Conservation (phyloP, 225 moss, liverwort and hornwort genomes). For the Pleurozium schreberi region DNA sequence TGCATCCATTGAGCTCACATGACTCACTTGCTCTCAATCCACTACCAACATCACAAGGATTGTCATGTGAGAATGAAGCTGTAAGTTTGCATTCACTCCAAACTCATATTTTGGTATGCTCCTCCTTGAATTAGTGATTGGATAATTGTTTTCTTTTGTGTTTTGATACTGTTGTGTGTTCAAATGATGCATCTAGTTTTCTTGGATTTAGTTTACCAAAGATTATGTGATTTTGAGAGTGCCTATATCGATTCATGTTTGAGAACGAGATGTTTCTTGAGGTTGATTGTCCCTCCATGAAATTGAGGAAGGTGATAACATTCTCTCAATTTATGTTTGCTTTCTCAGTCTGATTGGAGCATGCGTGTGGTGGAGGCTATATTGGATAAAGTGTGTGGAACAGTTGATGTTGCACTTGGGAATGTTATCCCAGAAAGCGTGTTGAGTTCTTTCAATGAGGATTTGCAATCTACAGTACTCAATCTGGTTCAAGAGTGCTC, state of each 20-base stretch:
- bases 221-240: neutral
- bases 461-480: neutral
- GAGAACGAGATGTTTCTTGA: rapidly evolving
- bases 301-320: neutral
- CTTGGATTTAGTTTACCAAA: rapidly evolving
- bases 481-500: neutral
- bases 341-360: neutral
- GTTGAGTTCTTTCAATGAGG: neutral
- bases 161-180: neutral
- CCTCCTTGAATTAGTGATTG: neutral
- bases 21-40: neutral
- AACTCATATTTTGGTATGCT: neutral
- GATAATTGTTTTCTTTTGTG: neutral
- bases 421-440: neutral
- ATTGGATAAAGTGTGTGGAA: neutral
- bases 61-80: rapidly evolving
- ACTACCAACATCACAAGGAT: neutral
- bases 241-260: neutral
- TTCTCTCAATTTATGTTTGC: neutral
- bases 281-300: rapidly evolving
- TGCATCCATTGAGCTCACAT: neutral
- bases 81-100: neutral
- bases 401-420: neutral
- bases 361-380: neutral
- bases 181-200: neutral